Conservation (phyloP, 345 rosid genomes). For the Pistacia integerrima region DNA sequence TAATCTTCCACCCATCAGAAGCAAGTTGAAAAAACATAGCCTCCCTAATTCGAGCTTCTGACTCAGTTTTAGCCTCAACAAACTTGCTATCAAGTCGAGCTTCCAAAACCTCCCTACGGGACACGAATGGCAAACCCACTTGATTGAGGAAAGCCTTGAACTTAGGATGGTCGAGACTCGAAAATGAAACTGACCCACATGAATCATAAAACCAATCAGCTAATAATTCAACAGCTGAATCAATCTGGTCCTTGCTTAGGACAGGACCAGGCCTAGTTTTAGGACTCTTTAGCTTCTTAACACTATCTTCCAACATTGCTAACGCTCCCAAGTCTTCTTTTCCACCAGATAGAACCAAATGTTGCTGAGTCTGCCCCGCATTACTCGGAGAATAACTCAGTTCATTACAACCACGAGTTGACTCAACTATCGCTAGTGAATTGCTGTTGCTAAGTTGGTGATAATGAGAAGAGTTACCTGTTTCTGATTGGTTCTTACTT, state of each 20-base stretch:
- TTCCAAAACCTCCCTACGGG: conserved; percentile 43
- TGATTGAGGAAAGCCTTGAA: conserved; percentile 53
- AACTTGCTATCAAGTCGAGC: conserved; percentile 45
- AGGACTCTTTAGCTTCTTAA: conserved; percentile 60
- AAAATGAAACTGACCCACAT: conserved; percentile 53
- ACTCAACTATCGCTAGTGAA: conserved; percentile 49
- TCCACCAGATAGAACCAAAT: conserved; percentile 55
- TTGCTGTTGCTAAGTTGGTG: conserved; percentile 11
- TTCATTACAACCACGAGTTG: conserved; percentile 26
- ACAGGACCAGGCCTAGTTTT: conserved; percentile 51
- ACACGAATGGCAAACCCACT: conserved; percentile 52
- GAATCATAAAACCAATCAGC: conserved; percentile 59
- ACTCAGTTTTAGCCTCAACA: conserved; percentile 42
- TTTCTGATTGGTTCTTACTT: conserved; percentile 21
- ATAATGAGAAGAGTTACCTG: conserved; percentile 18
- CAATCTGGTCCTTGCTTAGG: conserved; percentile 48
- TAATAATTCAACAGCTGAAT: conserved; percentile 48
- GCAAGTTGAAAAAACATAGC: conserved; percentile 59
- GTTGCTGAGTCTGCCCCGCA: conserved; percentile 33
- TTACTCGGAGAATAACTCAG: conserved; percentile 24
- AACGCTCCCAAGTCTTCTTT: conserved; percentile 54
- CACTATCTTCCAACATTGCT: conserved; percentile 61
- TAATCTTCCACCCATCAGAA: conserved; percentile 54
- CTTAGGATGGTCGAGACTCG: conserved; percentile 56
- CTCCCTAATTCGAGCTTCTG: conserved; percentile 52